A percentile compares a stretch with the other conserved stretches of the same genome.
phyloP scores from a whole-genome alignment of 1,284 basidiomycete genomes.

The Erythrobasidium hasegawianum region DNA sequence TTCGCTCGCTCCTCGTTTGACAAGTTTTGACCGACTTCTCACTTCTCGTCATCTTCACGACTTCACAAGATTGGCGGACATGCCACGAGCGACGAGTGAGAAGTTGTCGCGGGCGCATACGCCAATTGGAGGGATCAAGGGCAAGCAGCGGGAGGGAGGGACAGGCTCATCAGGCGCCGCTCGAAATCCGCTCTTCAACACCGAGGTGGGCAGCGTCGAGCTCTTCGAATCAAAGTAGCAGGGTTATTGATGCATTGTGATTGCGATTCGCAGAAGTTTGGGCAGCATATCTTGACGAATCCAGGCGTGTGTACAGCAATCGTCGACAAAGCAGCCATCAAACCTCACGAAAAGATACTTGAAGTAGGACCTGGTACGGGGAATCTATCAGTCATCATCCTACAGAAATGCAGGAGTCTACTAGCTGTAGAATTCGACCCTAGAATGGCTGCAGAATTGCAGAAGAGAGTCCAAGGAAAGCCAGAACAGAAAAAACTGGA shows the following conservation, averaged over 20 bases:
- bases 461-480: conserved; percentile 96
- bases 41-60: too few species aligned
- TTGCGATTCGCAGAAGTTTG: conserved; percentile 81
- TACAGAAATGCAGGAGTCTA: conserved; percentile 88
- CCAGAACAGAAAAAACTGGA: conserved; percentile 92
- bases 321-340: conserved; percentile 73
- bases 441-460: conserved; percentile 95
- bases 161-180: background rate
- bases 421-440: conserved; percentile 96
- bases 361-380: conserved; percentile 99
- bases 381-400: conserved; percentile 88
- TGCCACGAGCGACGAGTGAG: conserved; percentile 87
- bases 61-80: too few species aligned
- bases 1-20: too few species aligned
- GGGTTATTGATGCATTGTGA: background rate
- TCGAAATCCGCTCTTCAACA: conserved; percentile 45
- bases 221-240: too few species aligned
- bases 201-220: too few species aligned
- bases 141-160: conserved; percentile 30
- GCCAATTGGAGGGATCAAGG: conserved; percentile 61
- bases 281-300: conserved; percentile 97
- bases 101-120: conserved; percentile 72
- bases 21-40: too few species aligned
- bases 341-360: conserved; percentile 90
- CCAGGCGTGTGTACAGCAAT: conserved; percentile 73